Percentiles rank a stretch among this genome's conserved stretches.
These are phyloP conservation scores for Soucietia sequanensis DNA, from an alignment of 805 yeast species.

Conservation along the genomic window DNA sequence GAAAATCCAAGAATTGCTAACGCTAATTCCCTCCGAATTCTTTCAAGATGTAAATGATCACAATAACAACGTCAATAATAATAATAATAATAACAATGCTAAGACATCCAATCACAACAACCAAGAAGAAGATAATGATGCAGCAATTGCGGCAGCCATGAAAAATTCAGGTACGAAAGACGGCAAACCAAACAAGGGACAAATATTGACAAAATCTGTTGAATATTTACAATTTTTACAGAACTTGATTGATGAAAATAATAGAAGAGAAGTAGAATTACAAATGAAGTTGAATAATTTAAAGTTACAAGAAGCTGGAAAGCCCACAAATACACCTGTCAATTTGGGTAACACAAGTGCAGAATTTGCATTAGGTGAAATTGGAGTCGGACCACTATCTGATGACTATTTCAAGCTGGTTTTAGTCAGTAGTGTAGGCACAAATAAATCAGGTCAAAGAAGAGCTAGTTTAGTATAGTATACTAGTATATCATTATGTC, in stretches of 20 bases:
- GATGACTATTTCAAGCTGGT: conserved; percentile 33
- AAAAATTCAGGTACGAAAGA: conserved; percentile 64
- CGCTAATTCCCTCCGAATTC: conserved; percentile 35
- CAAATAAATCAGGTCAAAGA: conserved; percentile 20
- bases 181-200: conserved; percentile 85
- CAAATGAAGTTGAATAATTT: conserved; percentile 57
- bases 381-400: conserved; percentile 82
- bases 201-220: conserved; percentile 70
- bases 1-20: conserved; percentile 41
- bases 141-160: conserved; percentile 27
- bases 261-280: conserved; percentile 75
- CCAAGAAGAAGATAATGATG: conserved; percentile 15
- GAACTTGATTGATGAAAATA: conserved; percentile 71
- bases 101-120: conserved; percentile 4
- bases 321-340: conserved; percentile 40
- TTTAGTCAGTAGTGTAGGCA: conserved; percentile 20
- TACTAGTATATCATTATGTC: not conserved
- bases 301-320: conserved; percentile 43
- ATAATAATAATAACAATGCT: conserved; percentile 7
- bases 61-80: conserved; percentile 4
- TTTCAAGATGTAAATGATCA: conserved; percentile 30
- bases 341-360: conserved; percentile 66
- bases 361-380: conserved; percentile 68
- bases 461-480: conserved; percentile 11
- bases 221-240: conserved; percentile 69